Percentiles rank a stretch among this genome's conserved stretches.
Evolutionary conservation across 768 basidiomycete species (phyloP).

Genomic region (Collybia mongolica): DNA sequence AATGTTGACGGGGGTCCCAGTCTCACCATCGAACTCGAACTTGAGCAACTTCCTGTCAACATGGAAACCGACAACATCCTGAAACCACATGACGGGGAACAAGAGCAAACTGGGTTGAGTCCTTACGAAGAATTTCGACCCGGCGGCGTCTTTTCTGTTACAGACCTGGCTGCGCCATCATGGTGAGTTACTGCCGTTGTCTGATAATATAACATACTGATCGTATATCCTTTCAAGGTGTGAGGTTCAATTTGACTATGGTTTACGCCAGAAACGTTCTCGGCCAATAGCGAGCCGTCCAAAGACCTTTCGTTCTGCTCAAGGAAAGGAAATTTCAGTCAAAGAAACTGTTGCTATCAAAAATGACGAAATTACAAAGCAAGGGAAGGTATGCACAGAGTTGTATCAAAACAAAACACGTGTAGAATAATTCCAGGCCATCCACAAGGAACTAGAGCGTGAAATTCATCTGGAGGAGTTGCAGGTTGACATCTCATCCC

Average conservation of each 20-base stretch:
- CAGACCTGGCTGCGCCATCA: conserved; percentile 58
- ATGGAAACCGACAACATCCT: background rate
- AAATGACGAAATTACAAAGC: conserved; percentile 53
- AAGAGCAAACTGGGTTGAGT: conserved; percentile 12
- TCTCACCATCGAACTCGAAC: conserved; percentile 34
- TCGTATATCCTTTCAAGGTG: conserved; percentile 52
- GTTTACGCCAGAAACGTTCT: conserved; percentile 57
- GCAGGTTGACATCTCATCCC: conserved; percentile 43
- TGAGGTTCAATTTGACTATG: conserved; percentile 78
- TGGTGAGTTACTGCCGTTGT: conserved; percentile 42
- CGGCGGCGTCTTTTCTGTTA: conserved; percentile 51
- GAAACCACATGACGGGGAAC: background rate
- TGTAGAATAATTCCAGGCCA: conserved; percentile 37
- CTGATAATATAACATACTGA: background rate
- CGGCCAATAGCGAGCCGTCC: conserved; percentile 52
- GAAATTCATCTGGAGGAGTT: conserved; percentile 64
- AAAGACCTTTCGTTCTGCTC: conserved; percentile 48
- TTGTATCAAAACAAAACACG: background rate
- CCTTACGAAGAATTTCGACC: conserved; percentile 47
- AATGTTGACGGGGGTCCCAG: conserved; percentile 24
- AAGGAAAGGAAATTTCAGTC: conserved; percentile 62
- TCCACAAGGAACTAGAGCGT: conserved; percentile 77
- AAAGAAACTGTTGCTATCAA: conserved; percentile 45
- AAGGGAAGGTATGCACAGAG: conserved; percentile 49
- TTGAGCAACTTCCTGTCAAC: background rate